Percentiles rank a stretch among this genome's conserved stretches.
phyloP scores from a whole-genome alignment of 805 yeast species.

The Wickerhamomyces queroliae region DNA sequence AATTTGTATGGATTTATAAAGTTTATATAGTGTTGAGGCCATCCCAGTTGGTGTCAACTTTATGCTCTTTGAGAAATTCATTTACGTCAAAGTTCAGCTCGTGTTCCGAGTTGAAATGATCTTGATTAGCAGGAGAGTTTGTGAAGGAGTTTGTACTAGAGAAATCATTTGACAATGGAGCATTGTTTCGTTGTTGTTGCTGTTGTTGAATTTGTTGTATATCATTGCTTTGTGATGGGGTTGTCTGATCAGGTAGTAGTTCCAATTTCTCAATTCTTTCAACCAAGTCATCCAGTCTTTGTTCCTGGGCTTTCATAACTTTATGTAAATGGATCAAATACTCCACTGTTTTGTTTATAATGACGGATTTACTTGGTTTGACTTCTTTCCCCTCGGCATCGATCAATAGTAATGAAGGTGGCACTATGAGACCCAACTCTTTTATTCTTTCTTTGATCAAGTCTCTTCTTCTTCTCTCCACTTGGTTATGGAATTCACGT shows the following conservation, averaged over 20 bases:
- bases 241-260: slow-evolving; percentile 14
- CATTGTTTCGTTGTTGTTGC: slow-evolving; percentile 1
- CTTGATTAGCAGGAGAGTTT: slow-evolving; percentile 10
- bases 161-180: background rate
- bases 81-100: slow-evolving; percentile 18
- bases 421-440: slow-evolving; percentile 76
- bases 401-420: slow-evolving; percentile 57
- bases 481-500: slow-evolving; percentile 90
- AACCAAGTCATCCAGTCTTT: slow-evolving; percentile 35
- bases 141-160: background rate
- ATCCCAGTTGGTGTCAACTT: background rate
- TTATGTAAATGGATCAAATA: slow-evolving; percentile 63
- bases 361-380: slow-evolving; percentile 79
- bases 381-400: slow-evolving; percentile 48
- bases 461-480: slow-evolving; percentile 88
- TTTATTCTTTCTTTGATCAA: slow-evolving; percentile 83
- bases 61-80: slow-evolving; percentile 18
- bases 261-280: slow-evolving; percentile 31
- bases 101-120: slow-evolving; percentile 13
- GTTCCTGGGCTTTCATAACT: slow-evolving; percentile 53
- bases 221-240: slow-evolving; percentile 3
- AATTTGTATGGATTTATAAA: too few species aligned
- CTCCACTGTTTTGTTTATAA: slow-evolving; percentile 72
- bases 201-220: background rate
- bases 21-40: background rate